phyloP scores from a whole-genome alignment of 768 basidiomycete species.

The Trametes cingulata region DNA sequence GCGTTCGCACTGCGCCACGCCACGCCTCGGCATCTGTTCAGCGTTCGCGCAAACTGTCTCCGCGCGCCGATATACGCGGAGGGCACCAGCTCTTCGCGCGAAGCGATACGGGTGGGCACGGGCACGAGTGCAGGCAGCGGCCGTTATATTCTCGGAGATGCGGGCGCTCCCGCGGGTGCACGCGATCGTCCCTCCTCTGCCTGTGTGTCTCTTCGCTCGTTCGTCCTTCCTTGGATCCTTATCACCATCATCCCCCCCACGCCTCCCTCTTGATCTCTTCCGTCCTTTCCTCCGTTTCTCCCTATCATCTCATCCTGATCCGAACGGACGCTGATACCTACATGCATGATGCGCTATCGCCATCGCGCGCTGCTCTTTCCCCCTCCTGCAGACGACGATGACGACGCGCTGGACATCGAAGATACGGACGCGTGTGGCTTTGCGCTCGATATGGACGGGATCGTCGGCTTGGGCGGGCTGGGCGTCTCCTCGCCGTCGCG shows the following conservation, averaged over 20 bases:
- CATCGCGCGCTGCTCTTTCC: neutral
- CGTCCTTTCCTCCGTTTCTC: neutral
- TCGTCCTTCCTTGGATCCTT: neutral
- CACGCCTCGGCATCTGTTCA: constrained; percentile 8
- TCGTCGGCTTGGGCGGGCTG: too few relatives aligned
- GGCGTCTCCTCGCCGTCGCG: constrained; percentile 15
- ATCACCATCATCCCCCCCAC: neutral
- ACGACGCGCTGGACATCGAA: constrained; percentile 10
- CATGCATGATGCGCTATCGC: constrained; percentile 15
- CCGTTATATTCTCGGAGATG: constrained; percentile 10
- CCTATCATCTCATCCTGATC: too few relatives aligned
- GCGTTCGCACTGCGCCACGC: neutral
- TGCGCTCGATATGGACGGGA: constrained; percentile 12
- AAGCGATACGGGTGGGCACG: neutral
- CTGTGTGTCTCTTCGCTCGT: too few relatives aligned
- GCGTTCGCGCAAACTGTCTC: neutral
- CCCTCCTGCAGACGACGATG: constrained; percentile 20
- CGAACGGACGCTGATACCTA: neutral
- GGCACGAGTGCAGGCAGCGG: too few relatives aligned
- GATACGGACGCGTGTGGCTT: constrained; percentile 10
- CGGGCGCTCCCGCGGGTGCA: neutral
- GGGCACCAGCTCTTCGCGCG: neutral
- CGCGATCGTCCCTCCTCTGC: neutral
- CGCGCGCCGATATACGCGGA: neutral
- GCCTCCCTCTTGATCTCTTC: too few relatives aligned